A percentile compares a stretch with the other conserved stretches of the same genome.
Evolutionary conservation across 2,329 filamentous ascomycete species (phyloP).

Genomic region (Colletotrichum godetiae): DNA sequence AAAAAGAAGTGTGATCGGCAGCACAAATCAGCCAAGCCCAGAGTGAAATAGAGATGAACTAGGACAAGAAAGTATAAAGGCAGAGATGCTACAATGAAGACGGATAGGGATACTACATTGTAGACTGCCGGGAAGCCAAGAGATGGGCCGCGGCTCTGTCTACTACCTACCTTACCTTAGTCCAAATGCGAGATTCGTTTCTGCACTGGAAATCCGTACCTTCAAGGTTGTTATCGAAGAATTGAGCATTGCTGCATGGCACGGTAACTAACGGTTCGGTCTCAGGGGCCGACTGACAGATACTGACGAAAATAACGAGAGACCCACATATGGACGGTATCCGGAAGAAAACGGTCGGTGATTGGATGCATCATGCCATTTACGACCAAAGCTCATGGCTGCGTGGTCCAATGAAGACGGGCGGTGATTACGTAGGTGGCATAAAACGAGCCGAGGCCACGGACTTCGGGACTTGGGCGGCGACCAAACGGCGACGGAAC

Average conservation of each 20-base stretch:
- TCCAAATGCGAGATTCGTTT: neutral
- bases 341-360: neutral
- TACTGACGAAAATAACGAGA: neutral
- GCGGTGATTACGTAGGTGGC: slow-evolving; percentile 8
- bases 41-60: neutral
- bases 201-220: neutral
- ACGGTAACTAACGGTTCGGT: neutral
- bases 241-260: no score
- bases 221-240: no score
- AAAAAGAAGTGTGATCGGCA: neutral
- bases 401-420: neutral
- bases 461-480: slow-evolving; percentile 24
- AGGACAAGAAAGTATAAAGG: neutral
- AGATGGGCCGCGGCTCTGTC: slow-evolving; percentile 10
- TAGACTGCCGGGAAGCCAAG: slow-evolving; percentile 13
- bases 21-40: neutral
- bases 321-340: neutral
- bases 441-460: slow-evolving; percentile 29
- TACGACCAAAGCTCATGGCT: neutral
- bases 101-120: neutral
- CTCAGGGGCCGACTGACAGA: neutral
- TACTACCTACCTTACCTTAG: no score
- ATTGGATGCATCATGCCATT: neutral
- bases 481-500: neutral
- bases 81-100: neutral